Conservation (phyloP, 2,329 filamentous ascomycete genomes). For the Stachybotrys chartarum region DNA sequence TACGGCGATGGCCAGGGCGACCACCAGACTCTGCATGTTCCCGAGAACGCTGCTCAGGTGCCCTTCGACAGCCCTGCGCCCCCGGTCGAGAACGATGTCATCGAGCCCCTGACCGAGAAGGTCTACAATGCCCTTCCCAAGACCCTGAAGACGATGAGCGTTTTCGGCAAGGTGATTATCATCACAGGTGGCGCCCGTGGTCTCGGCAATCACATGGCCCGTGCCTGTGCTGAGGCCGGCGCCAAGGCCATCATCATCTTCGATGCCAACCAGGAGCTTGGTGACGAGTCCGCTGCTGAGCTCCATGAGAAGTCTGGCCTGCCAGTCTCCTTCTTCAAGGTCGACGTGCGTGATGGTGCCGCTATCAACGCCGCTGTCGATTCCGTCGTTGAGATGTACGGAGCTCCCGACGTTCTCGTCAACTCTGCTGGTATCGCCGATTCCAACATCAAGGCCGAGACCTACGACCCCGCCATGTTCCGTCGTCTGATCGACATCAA, state of each 20-base stretch:
- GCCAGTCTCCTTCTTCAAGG: conserved; percentile 69
- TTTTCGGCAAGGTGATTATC: conserved; percentile 64
- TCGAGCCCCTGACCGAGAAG: conserved; percentile 45
- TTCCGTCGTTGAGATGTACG: conserved; percentile 58
- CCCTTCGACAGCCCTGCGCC: conserved; percentile 32
- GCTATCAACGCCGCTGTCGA: conserved; percentile 65
- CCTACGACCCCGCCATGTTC: conserved; percentile 70
- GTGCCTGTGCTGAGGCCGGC: conserved; percentile 69
- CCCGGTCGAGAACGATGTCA: conserved; percentile 35
- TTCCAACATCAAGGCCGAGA: conserved; percentile 77
- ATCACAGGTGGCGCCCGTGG: conserved; percentile 71
- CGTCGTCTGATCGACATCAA: conserved; percentile 76
- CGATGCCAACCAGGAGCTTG: conserved; percentile 69
- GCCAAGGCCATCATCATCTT: conserved; percentile 68
- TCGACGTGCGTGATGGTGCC: conserved; percentile 66
- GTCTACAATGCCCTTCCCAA: conserved; percentile 51
- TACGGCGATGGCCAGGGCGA: conserved; percentile 42
- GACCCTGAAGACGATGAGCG: conserved; percentile 62
- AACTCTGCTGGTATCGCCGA: conserved; percentile 77
- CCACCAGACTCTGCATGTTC: conserved; percentile 49
- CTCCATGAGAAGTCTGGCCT: conserved; percentile 66
- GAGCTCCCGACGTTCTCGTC: conserved; percentile 66
- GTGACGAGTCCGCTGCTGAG: conserved; percentile 61
- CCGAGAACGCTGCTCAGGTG: conserved; percentile 31
- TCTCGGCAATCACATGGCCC: conserved; percentile 73